A percentile compares a stretch with the other conserved stretches of the same genome.
phyloP scores from a whole-genome alignment of 1,284 basidiomycete species.

The Boletus mariae region DNA sequence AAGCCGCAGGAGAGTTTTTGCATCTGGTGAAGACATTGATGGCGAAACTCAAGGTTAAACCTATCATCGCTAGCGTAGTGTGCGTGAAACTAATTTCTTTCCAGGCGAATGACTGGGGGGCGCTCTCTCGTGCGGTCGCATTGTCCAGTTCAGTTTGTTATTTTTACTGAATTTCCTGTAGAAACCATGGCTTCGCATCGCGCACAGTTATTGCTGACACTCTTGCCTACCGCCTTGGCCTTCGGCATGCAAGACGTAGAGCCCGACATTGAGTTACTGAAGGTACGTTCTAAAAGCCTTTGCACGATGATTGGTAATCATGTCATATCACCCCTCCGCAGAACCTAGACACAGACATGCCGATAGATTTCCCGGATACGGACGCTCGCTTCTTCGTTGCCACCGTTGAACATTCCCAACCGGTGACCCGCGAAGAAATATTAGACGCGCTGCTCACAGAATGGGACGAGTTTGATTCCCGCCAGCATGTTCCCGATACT shows the following conservation, averaged over 20 bases:
- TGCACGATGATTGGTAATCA: neutral
- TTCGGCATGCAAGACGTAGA: conserved; percentile 45
- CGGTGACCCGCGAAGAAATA: conserved; percentile 24
- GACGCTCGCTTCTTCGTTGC: conserved; percentile 37
- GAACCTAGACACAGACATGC: conserved; percentile 48
- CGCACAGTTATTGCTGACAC: conserved; percentile 39
- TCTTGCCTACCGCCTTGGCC: conserved; percentile 44
- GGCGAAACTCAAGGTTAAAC: conserved; percentile 57
- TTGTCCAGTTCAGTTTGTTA: neutral
- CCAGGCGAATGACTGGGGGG: too few relatives aligned
- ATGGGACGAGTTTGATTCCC: conserved; percentile 33
- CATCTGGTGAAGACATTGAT: conserved; percentile 57
- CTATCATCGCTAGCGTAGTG: neutral
- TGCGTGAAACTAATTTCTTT: too few relatives aligned
- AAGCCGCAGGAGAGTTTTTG: conserved; percentile 51
- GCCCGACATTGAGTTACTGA: conserved; percentile 44
- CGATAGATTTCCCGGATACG: conserved; percentile 36
- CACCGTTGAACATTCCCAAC: conserved; percentile 17
- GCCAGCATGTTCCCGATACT: conserved; percentile 37
- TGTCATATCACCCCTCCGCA: conserved; percentile 14
- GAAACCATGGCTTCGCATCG: conserved; percentile 57
- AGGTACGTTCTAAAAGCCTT: conserved; percentile 32
- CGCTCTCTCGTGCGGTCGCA: too few relatives aligned
- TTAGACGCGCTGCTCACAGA: conserved; percentile 29
- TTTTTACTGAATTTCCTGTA: conserved; percentile 21